Conservation (phyloP, 257 asterid genomes). For the Solanum pennellii region DNA sequence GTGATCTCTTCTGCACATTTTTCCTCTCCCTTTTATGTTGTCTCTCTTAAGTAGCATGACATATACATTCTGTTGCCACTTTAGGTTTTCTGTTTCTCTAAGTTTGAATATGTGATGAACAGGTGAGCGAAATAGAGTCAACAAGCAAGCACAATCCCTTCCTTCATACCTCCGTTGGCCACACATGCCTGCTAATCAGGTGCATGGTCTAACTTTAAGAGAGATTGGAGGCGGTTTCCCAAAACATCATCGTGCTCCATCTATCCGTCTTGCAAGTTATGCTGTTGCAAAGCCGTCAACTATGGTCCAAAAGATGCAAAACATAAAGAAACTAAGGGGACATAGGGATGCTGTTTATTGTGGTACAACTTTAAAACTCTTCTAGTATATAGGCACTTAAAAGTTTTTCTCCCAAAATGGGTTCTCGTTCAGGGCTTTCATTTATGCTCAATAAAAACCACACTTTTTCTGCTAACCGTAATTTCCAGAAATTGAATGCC, state of each 20-base stretch:
- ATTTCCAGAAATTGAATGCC: neutral
- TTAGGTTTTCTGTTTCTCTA: neutral
- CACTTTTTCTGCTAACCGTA: neutral
- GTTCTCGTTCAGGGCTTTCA: neutral
- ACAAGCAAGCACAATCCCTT: conserved; percentile 35
- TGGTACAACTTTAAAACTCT: conserved; percentile 37
- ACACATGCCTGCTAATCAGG: conserved; percentile 91
- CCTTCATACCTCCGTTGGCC: conserved; percentile 91
- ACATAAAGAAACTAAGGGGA: conserved; percentile 73
- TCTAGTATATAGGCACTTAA: neutral
- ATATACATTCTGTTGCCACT: neutral
- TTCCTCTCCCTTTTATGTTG: neutral
- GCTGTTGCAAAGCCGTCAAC: conserved; percentile 95
- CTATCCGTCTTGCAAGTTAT: conserved; percentile 81
- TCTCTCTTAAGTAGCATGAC: neutral
- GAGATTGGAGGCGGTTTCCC: conserved; percentile 98
- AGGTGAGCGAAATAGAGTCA: conserved; percentile 54
- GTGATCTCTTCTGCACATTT: neutral
- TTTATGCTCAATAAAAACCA: neutral
- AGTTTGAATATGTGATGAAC: conserved; percentile 17
- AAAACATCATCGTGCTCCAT: conserved; percentile 90
- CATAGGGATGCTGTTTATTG: conserved; percentile 97
- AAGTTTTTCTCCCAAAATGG: neutral
- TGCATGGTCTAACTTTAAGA: conserved; percentile 83
- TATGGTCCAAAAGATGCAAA: conserved; percentile 96